Conservation (phyloP, 176 grass and related monocot genomes). For the Triticum turgidum region DNA sequence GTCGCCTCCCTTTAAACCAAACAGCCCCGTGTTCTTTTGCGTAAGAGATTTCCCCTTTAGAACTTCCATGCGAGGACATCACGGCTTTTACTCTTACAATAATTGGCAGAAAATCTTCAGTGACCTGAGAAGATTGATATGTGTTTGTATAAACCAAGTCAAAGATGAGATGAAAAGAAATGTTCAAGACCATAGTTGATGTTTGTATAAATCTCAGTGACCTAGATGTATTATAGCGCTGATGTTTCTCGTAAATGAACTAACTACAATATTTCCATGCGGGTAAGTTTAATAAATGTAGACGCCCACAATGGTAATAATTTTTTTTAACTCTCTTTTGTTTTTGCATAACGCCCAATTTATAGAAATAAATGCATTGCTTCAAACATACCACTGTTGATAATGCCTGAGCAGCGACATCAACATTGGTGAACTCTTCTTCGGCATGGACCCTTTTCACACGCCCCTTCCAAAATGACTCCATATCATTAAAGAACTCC, state of each 20-base stretch:
- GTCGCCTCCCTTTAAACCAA: conserved; percentile 93
- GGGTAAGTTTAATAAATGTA: conserved; percentile 6
- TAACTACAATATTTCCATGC: not conserved
- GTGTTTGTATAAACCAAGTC: not conserved
- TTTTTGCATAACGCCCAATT: not conserved
- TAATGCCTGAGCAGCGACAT: conserved; percentile 68
- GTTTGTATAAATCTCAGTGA: not conserved
- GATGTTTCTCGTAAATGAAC: not conserved
- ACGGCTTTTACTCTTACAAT: conserved; percentile 85
- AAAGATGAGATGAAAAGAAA: conserved; percentile 5
- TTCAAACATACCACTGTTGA: conserved; percentile 51
- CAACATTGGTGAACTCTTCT: conserved; percentile 76
- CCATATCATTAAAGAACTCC: conserved; percentile 95
- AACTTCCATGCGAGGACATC: conserved; percentile 60
- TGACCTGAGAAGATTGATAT: conserved; percentile 48
- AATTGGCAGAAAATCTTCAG: conserved; percentile 82
- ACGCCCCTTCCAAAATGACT: conserved; percentile 89
- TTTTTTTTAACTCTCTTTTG: not conserved
- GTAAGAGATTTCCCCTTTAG: conserved; percentile 93
- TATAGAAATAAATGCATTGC: conserved; percentile 20
- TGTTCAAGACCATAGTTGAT: not conserved
- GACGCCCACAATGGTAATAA: not conserved
- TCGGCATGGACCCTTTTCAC: conserved; percentile 92
- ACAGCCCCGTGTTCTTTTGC: conserved; percentile 87
- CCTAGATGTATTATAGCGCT: not conserved